Conservation (phyloP, 2,329 filamentous ascomycete species). For the Plenodomus lindquistii region DNA sequence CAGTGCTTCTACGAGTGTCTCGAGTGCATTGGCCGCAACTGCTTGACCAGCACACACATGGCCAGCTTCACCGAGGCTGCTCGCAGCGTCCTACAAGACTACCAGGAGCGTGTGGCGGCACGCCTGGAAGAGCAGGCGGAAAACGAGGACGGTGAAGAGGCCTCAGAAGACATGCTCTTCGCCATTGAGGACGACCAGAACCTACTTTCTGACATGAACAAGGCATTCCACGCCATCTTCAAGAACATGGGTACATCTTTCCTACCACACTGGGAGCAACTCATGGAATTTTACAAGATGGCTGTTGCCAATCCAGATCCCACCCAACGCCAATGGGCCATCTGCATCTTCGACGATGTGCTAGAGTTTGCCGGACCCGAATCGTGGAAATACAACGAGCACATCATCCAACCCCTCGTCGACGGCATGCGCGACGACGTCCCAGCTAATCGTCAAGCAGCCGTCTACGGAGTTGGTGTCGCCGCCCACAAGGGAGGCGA, state of each 20-base stretch:
- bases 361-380: conserved; percentile 93
- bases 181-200: conserved; percentile 98
- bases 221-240: conserved; percentile 98
- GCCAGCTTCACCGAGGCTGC: conserved; percentile 83
- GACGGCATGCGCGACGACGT: conserved; percentile 84
- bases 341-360: conserved; percentile 98
- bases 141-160: conserved; percentile 86
- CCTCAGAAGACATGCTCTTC: conserved; percentile 81
- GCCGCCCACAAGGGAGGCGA: conserved; percentile 90
- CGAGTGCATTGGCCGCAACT: conserved; percentile 87
- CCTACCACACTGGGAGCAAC: conserved; percentile 82
- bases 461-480: conserved; percentile 93
- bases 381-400: conserved; percentile 81
- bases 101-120: conserved; percentile 81
- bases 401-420: conserved; percentile 85
- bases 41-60: conserved; percentile 79
- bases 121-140: conserved; percentile 84
- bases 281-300: conserved; percentile 81
- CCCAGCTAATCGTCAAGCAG: conserved; percentile 91
- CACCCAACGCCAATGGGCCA: conserved; percentile 96
- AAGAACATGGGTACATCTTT: conserved; percentile 90
- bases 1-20: conserved; percentile 99
- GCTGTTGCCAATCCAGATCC: conserved; percentile 82
- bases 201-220: conserved; percentile 98
- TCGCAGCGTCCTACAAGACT: conserved; percentile 85